phyloP scores from a whole-genome alignment of 352 stramenopile genomes.

The Plasmopara viticola region DNA sequence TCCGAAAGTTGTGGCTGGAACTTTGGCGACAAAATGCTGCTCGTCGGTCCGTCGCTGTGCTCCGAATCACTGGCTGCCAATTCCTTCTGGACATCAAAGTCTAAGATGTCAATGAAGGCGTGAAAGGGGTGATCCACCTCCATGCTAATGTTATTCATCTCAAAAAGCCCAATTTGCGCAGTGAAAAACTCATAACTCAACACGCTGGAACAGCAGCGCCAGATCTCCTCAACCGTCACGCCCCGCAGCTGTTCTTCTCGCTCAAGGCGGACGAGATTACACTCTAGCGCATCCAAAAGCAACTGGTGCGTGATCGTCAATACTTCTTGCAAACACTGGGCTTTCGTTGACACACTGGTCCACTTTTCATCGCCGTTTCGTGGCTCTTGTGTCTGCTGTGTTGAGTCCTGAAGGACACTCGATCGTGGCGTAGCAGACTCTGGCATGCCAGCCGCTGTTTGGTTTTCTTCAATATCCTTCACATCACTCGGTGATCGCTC shows the following conservation, averaged over 20 bases:
- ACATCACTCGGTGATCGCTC: constrained; percentile 19
- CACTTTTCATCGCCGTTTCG: constrained; percentile 11
- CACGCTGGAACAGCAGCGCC: constrained; percentile 50
- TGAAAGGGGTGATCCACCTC: constrained; percentile 35
- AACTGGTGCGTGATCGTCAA: constrained; percentile 58
- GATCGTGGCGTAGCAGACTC: not conserved
- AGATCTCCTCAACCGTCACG: constrained; percentile 51
- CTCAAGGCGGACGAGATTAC: constrained; percentile 58
- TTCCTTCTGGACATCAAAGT: constrained; percentile 35
- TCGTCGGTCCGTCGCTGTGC: constrained; percentile 5
- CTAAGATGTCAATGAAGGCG: constrained; percentile 63
- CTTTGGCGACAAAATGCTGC: constrained; percentile 10
- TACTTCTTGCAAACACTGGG: constrained; percentile 51
- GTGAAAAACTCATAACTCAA: constrained; percentile 85
- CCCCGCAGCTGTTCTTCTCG: constrained; percentile 55
- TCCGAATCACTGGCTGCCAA: constrained; percentile 12
- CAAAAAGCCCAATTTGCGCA: constrained; percentile 90
- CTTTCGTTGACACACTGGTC: constrained; percentile 17
- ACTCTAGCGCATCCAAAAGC: constrained; percentile 55
- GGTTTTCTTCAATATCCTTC: constrained; percentile 19
- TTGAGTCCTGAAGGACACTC: not conserved
- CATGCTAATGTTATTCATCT: constrained; percentile 65
- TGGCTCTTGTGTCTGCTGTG: constrained; percentile 7
- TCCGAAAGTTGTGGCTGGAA: constrained; percentile 20
- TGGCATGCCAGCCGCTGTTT: constrained; percentile 2